Evolutionary conservation across 768 basidiomycete species (phyloP).

Genomic region (Panellus pusillus): DNA sequence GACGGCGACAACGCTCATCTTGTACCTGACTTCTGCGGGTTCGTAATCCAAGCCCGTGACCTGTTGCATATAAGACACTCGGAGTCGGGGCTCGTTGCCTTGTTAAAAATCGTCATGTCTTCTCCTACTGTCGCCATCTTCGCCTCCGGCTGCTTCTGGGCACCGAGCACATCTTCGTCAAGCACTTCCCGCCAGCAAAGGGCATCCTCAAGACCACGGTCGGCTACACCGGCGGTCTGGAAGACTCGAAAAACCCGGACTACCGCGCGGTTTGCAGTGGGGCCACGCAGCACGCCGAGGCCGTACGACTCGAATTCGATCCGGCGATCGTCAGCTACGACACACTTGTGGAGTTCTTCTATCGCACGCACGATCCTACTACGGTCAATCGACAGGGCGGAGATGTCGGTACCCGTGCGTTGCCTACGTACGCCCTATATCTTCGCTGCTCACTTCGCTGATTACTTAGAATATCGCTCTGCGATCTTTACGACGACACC

Average conservation of each 20-base stretch:
- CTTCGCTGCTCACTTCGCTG: neutral
- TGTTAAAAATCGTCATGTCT: too few species aligned
- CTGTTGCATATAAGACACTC: too few species aligned
- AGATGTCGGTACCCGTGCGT: slow-evolving; percentile 78
- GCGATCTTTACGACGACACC: slow-evolving; percentile 78
- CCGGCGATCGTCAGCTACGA: slow-evolving; percentile 60
- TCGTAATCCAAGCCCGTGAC: too few species aligned
- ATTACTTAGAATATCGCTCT: slow-evolving; percentile 79
- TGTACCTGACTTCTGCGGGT: too few species aligned
- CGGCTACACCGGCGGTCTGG: slow-evolving; percentile 58
- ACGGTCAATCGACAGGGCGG: slow-evolving; percentile 76
- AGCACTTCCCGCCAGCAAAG: slow-evolving; percentile 54
- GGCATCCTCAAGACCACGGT: slow-evolving; percentile 56
- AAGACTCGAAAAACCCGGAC: slow-evolving; percentile 39
- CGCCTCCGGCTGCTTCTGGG: slow-evolving; percentile 56
- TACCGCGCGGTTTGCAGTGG: slow-evolving; percentile 68
- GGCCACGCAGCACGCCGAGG: slow-evolving; percentile 68
- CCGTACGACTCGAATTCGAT: slow-evolving; percentile 65
- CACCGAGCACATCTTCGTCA: slow-evolving; percentile 60
- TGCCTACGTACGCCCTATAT: neutral
- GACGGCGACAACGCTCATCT: too few species aligned
- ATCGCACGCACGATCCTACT: slow-evolving; percentile 92
- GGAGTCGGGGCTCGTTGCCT: too few species aligned
- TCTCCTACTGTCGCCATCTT: neutral
- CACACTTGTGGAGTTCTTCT: slow-evolving; percentile 91